Conservation (phyloP, 768 basidiomycete species). For the Wakefieldia striispora region DNA sequence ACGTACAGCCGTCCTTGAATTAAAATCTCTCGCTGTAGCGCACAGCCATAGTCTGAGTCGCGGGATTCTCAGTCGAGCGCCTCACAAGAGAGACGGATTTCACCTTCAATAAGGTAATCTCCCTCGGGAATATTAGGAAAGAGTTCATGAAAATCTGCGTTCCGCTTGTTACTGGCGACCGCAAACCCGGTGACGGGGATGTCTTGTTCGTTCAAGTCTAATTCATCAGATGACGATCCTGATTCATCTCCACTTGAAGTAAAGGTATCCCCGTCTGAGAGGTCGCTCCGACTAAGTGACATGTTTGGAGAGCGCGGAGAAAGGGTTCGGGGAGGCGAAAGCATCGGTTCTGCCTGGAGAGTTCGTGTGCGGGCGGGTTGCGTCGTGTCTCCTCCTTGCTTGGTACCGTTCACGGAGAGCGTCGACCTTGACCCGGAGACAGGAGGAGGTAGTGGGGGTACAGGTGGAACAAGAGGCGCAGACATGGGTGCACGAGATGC, state of each 20-base stretch:
- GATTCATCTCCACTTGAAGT: conserved; percentile 31
- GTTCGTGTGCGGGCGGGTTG: conserved; percentile 3
- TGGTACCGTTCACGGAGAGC: conserved; percentile 14
- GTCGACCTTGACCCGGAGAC: conserved; percentile 17
- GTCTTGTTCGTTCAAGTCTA: conserved; percentile 49
- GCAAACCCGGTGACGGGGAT: conserved; percentile 96
- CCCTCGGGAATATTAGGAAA: conserved; percentile 89
- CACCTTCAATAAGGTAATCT: conserved; percentile 97
- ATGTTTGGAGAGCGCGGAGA: conserved; percentile 21
- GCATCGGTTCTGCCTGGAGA: not conserved
- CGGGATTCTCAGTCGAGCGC: not conserved
- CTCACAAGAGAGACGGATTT: conserved; percentile 23
- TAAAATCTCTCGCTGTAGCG: conserved; percentile 92
- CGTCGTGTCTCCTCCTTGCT: conserved; percentile 2
- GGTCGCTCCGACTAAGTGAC: conserved; percentile 21
- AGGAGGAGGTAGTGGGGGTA: conserved; percentile 19
- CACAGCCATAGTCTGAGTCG: conserved; percentile 90
- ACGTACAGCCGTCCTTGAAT: conserved; percentile 96
- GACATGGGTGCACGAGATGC: conserved; percentile 68
- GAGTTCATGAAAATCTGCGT: conserved; percentile 93
- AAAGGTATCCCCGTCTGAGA: conserved; percentile 28
- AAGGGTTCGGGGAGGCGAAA: conserved; percentile 9
- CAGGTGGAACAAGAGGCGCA: conserved; percentile 45
- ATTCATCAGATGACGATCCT: conserved; percentile 33
- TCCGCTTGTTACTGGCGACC: conserved; percentile 91